Percentiles rank a stretch among this genome's conserved stretches.
Evolutionary conservation across 192 early-diverging fungal genomes (phyloP).

Genomic region (Paraglomus brasilianum): DNA sequence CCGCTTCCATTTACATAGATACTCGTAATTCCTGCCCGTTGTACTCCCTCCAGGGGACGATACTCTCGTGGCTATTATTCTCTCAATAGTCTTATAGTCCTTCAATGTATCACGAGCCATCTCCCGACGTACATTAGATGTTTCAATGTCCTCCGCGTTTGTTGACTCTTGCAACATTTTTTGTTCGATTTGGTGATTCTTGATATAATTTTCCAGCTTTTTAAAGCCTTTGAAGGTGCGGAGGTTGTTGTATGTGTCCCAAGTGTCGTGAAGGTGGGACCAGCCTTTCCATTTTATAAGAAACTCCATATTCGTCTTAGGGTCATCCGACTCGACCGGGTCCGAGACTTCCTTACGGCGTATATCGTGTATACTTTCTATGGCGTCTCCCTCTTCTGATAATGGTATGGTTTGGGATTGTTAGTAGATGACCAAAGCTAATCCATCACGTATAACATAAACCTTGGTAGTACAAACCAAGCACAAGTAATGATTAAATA

Average conservation of each 20-base stretch:
- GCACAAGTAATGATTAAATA: too few species aligned
- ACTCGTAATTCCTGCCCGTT: conserved; percentile 63
- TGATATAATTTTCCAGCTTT: conserved; percentile 85
- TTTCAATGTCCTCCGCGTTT: conserved; percentile 87
- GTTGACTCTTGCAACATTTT: conserved; percentile 30
- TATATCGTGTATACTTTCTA: conserved; percentile 57
- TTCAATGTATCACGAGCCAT: conserved; percentile 76
- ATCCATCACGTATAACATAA: too few species aligned
- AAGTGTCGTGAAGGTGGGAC: conserved; percentile 90
- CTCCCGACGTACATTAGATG: conserved; percentile 80
- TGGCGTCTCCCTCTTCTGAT: conserved; percentile 56
- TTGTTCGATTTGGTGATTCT: conserved; percentile 28
- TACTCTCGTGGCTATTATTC: conserved; percentile 74
- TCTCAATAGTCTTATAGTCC: conserved; percentile 86
- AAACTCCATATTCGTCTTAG: conserved; percentile 68
- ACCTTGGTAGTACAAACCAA: too few species aligned
- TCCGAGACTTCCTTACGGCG: conserved; percentile 27
- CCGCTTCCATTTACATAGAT: conserved; percentile 91
- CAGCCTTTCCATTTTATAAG: conserved; percentile 94
- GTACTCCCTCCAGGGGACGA: conserved; percentile 41
- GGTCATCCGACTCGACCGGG: conserved; percentile 42
- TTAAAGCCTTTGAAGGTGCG: conserved; percentile 77
- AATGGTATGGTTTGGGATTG: conserved; percentile 25
- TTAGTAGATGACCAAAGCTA: too few species aligned
- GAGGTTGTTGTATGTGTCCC: conserved; percentile 73